Evolutionary conservation across 345 rosid species (phyloP).

Genomic region (Trapa incisa): DNA sequence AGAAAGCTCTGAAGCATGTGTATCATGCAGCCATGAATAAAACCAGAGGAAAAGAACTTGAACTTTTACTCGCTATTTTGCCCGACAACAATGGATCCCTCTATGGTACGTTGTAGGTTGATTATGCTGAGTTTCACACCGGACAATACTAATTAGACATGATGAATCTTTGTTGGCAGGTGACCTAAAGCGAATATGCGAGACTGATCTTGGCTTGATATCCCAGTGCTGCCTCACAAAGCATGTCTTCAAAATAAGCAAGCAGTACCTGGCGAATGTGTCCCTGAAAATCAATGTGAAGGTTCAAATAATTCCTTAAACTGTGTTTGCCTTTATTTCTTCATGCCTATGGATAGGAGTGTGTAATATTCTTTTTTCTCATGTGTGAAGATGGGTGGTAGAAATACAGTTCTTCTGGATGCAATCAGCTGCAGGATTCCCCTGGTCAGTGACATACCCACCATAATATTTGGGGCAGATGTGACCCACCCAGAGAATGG

Average conservation of each 20-base stretch:
- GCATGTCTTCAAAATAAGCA: conserved; percentile 93
- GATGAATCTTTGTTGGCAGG: conserved; percentile 28
- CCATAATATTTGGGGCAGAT: conserved; percentile 96
- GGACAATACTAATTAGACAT: background rate
- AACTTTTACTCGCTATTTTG: conserved; percentile 77
- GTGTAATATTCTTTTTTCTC: background rate
- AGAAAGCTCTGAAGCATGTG: conserved; percentile 90
- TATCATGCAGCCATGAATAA: conserved; percentile 66
- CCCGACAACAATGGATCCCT: conserved; percentile 96
- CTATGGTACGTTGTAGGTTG: conserved; percentile 43
- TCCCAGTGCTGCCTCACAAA: conserved; percentile 96
- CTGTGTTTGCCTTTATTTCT: background rate
- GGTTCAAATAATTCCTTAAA: conserved; percentile 27
- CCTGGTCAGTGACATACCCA: conserved; percentile 90
- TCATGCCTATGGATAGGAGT: too few species aligned
- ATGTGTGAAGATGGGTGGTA: conserved; percentile 83
- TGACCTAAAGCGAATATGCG: conserved; percentile 92
- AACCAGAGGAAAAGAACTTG: conserved; percentile 92
- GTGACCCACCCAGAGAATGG: conserved; percentile 99
- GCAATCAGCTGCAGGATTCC: conserved; percentile 98
- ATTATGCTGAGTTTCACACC: background rate
- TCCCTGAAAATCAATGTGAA: conserved; percentile 93
- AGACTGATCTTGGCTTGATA: conserved; percentile 93
- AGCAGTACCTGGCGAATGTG: conserved; percentile 93
- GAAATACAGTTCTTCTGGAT: conserved; percentile 93